These are phyloP conservation scores for Cutaneotrichosporon dermatis DNA, from an alignment of 1,284 basidiomycete genomes.

Conservation along the genomic window DNA sequence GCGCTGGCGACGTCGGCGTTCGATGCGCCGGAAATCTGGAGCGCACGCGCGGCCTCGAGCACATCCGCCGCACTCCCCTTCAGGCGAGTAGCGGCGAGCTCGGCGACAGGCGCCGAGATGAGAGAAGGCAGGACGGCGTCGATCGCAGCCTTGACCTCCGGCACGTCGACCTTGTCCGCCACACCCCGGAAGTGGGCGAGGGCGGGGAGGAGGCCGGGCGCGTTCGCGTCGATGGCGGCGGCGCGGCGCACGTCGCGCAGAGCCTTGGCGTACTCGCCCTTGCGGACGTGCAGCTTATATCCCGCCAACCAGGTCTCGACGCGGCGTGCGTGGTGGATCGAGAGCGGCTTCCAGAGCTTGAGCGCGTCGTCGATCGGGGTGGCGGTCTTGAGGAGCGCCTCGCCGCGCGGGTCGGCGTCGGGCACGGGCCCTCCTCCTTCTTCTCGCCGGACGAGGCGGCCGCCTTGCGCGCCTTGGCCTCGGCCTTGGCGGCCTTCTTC, in stretches of 20 bases:
- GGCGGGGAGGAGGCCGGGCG: slow-evolving; percentile 68
- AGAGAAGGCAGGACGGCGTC: slow-evolving; percentile 52
- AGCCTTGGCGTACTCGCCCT: slow-evolving; percentile 77
- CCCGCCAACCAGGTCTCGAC: slow-evolving; percentile 68
- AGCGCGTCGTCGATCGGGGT: slow-evolving; percentile 74
- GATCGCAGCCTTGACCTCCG: slow-evolving; percentile 45
- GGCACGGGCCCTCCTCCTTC: slow-evolving; percentile 57
- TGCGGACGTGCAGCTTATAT: slow-evolving; percentile 76
- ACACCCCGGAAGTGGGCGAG: slow-evolving; percentile 61
- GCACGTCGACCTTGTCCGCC: slow-evolving; percentile 41
- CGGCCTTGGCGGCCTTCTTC: slow-evolving; percentile 87
- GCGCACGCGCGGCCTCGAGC: slow-evolving; percentile 60
- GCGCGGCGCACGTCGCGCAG: slow-evolving; percentile 64
- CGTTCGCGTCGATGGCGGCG: slow-evolving; percentile 56
- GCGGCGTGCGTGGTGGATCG: slow-evolving; percentile 54
- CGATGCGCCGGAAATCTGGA: slow-evolving; percentile 51
- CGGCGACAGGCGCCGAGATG: slow-evolving; percentile 53
- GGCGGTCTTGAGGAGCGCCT: slow-evolving; percentile 60
- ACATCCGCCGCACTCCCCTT: slow-evolving; percentile 53
- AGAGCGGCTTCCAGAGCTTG: slow-evolving; percentile 67
- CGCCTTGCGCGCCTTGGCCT: slow-evolving; percentile 71
- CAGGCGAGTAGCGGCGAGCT: slow-evolving; percentile 66
- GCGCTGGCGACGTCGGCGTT: slow-evolving; percentile 45
- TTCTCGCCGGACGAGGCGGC: slow-evolving; percentile 62
- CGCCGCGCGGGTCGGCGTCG: slow-evolving; percentile 80